Conservation (phyloP, 2,329 filamentous ascomycete species). For the Metarhizium robertsii region DNA sequence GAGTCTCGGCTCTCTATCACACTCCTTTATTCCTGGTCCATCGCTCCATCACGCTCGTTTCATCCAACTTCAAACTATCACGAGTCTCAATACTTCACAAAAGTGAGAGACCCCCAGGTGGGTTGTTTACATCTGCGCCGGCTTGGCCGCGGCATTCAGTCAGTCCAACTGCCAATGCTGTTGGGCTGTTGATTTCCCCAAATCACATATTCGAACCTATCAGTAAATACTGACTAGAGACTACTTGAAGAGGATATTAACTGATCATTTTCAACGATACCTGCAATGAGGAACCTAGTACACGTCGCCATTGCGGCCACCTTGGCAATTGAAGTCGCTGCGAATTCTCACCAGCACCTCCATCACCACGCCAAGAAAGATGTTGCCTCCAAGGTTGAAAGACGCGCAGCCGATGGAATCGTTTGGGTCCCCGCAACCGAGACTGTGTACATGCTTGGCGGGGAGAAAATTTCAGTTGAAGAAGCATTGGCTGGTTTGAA, state of each 20-base stretch:
- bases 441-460: slow-evolving; percentile 64
- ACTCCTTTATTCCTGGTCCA: slow-evolving; percentile 35
- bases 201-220: background rate
- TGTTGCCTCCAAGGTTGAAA: slow-evolving; percentile 35
- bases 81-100: slow-evolving; percentile 1
- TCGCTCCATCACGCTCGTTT: slow-evolving; percentile 21
- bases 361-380: slow-evolving; percentile 50
- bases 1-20: slow-evolving; percentile 44
- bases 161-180: background rate
- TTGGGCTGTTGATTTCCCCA: background rate
- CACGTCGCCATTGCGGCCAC: slow-evolving; percentile 43
- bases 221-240: background rate
- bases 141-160: background rate
- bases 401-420: slow-evolving; percentile 34
- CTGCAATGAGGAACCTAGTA: slow-evolving; percentile 16
- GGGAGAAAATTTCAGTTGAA: slow-evolving; percentile 46
- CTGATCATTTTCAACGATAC: background rate
- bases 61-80: slow-evolving; percentile 16
- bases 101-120: background rate
- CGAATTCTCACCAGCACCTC: slow-evolving; percentile 52
- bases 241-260: background rate
- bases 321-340: slow-evolving; percentile 41
- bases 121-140: background rate
- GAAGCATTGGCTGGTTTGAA: slow-evolving; percentile 65
- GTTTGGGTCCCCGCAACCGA: slow-evolving; percentile 51